Percentiles rank a stretch among this genome's conserved stretches.
These are phyloP conservation scores for Lactarius psammicola DNA, from an alignment of 768 basidiomycete genomes.

Conservation along the genomic window DNA sequence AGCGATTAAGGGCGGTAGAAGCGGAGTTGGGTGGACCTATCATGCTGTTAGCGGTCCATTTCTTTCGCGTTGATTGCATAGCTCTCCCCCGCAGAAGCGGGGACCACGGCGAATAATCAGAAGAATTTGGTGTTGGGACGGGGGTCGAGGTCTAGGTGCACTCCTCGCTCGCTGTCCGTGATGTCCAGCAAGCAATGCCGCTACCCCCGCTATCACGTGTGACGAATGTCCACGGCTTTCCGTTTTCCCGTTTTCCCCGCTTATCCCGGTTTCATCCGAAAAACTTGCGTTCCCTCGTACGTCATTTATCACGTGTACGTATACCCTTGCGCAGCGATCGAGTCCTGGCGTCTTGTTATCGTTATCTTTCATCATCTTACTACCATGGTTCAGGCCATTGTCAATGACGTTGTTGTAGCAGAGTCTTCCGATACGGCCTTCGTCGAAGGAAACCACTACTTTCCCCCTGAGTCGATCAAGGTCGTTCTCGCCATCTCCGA, in stretches of 20 bases:
- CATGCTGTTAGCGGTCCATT: constrained; percentile 79
- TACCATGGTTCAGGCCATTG: constrained; percentile 48
- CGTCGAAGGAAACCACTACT: constrained; percentile 73
- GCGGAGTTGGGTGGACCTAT: constrained; percentile 53
- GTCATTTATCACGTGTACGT: constrained; percentile 1
- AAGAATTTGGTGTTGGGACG: constrained; percentile 3
- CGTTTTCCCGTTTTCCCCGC: neutral
- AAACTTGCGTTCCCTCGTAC: neutral
- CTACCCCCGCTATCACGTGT: neutral
- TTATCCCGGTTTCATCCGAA: neutral
- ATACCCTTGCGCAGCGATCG: too few species aligned
- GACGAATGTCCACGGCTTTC: neutral
- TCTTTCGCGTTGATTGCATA: constrained; percentile 59
- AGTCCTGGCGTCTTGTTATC: neutral
- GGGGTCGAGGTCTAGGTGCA: neutral
- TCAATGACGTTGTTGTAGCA: constrained; percentile 55
- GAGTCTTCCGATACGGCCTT: constrained; percentile 53
- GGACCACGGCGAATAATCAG: constrained; percentile 16
- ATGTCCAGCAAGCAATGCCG: constrained; percentile 3
- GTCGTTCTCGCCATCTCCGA: constrained; percentile 45
- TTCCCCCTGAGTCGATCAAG: constrained; percentile 57
- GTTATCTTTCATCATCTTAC: neutral
- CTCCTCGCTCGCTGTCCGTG: constrained; percentile 12
- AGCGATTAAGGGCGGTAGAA: constrained; percentile 19
- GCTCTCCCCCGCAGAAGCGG: constrained; percentile 63